These are phyloP conservation scores for Tricholoma sp. DNA, from an alignment of 768 basidiomycete species.

Conservation along the genomic window DNA sequence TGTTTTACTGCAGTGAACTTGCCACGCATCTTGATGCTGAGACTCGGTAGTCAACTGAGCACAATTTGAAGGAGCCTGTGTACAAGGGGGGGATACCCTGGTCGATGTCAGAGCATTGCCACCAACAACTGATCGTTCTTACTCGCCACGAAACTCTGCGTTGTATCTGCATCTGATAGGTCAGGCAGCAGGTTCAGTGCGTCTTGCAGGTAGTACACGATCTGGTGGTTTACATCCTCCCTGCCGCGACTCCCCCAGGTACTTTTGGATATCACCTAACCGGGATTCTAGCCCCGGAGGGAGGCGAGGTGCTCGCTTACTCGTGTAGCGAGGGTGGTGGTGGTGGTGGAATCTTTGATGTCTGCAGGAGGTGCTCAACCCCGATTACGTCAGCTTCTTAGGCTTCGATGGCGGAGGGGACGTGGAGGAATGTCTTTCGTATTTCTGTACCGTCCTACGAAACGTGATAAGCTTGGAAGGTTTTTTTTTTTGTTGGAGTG, in stretches of 20 bases:
- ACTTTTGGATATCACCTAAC: conserved; percentile 81
- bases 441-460: conserved; percentile 80
- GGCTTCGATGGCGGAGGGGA: conserved; percentile 90
- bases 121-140: conserved; percentile 94
- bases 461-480: not conserved
- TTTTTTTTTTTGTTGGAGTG: not conserved
- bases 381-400: conserved; percentile 98
- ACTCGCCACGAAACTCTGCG: conserved; percentile 76
- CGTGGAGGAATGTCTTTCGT: conserved; percentile 81
- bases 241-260: conserved; percentile 77
- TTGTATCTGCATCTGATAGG: conserved; percentile 59
- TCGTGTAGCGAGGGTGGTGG: conserved; percentile 88
- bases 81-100: too few species aligned
- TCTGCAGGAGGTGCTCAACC: conserved; percentile 97
- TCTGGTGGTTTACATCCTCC: conserved; percentile 90
- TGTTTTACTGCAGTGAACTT: too few species aligned
- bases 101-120: too few species aligned
- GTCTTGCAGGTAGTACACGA: conserved; percentile 94
- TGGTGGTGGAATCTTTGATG: conserved; percentile 93
- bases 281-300: conserved; percentile 86
- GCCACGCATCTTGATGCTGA: too few species aligned
- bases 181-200: conserved; percentile 91
- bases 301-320: conserved; percentile 90
- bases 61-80: too few species aligned
- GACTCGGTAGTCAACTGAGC: too few species aligned